Evolutionary conservation across 345 rosid species (phyloP), one percentile per base, ranked within the genome.

Genomic region (Lenwebbia sp.): DNA sequence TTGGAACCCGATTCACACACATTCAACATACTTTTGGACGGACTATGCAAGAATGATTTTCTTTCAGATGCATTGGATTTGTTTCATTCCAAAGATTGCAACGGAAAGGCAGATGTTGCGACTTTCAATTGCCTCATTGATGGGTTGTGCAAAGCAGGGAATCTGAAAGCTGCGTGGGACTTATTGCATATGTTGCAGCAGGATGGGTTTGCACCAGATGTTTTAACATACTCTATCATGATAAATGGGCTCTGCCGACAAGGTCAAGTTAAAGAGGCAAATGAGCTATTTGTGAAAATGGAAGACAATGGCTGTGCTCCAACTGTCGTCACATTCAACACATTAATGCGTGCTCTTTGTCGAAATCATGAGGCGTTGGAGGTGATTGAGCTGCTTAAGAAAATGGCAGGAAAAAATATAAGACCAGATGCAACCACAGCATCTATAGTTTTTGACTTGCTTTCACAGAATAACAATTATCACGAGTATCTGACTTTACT

Each of bases 371-470:
- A 89, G 78, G 76, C 40, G 0, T 0, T 17, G 51, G 84, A 89
- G 47, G 90, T 84, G 33, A 54, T 85, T 26, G 88, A 89, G 58
- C 83, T 89, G 86, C 91, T 89, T 76, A 85, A 87, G 17, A 84
- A 87, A 86, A 90, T 92, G 93, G 83, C n/a, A 26, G 88, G 86
- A 49, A 87, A 85, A 88, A 86, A 91, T 17, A 33, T 90, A 76
- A 62, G 78, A 30, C 88, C 88, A 28, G 81, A 91, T 86, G 87
- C 70, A 41, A 37, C 44, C 54, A 86, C 90, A 8, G 52, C 65
- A 19, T 87, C 85, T 25, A 87, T 83, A 55, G 90, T 90, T 10
- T 41, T 86, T 19, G 86, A 88, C 21, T 87, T 87, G 82, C 88
- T 90, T 30, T 85, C 86, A 11, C 85, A 83, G 86, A 88, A 89